phyloP scores from a whole-genome alignment of 225 moss, liverwort and hornwort species.

The Climacium dendroides region DNA sequence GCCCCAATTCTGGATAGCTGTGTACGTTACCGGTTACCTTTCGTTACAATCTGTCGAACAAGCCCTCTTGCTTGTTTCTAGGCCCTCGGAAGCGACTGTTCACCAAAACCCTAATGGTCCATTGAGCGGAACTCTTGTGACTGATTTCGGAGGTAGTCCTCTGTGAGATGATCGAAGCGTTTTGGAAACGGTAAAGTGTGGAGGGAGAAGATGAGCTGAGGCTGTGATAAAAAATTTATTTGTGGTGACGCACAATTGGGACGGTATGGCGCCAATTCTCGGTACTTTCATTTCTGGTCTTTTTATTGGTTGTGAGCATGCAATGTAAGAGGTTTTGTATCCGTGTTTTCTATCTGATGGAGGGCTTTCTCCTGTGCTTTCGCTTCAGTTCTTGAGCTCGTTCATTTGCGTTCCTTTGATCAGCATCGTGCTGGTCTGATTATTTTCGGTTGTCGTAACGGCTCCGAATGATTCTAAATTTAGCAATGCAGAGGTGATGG shows the following conservation, averaged over 20 bases:
- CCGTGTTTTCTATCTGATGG: background rate
- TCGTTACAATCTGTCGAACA: background rate
- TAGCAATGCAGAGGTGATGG: background rate
- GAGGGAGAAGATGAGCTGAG: background rate
- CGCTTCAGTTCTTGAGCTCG: background rate
- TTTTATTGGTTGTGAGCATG: background rate
- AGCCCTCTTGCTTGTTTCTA: background rate
- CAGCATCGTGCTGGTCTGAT: background rate
- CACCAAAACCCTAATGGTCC: conserved; percentile 9
- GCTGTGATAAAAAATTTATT: background rate
- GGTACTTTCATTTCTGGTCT: background rate
- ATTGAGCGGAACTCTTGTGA: background rate
- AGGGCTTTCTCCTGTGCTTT: background rate
- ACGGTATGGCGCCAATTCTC: background rate
- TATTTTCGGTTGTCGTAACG: background rate
- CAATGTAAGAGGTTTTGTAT: background rate
- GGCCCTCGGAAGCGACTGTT: background rate
- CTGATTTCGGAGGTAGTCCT: background rate
- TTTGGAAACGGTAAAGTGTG: background rate
- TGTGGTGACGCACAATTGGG: background rate
- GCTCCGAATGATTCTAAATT: background rate
- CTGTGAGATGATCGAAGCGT: background rate
- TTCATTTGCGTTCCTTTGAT: background rate
- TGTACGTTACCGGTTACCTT: background rate
- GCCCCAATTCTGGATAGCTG: background rate